Evolutionary conservation across 257 asterid genomes (phyloP).

Genomic region (Handroanthus guayacan): DNA sequence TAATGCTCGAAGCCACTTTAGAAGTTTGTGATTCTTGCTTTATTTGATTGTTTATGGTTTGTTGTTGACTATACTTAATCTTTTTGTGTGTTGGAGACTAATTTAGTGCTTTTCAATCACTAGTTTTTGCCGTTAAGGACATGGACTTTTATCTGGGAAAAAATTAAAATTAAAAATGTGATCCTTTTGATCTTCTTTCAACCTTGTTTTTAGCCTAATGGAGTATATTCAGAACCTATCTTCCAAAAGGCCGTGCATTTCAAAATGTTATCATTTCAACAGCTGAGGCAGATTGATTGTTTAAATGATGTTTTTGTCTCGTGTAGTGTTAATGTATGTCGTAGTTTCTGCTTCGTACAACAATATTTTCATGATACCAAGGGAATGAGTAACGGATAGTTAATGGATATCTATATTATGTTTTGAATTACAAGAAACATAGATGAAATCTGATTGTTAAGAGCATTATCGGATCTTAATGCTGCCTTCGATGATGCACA

Average conservation of each 20-base stretch:
- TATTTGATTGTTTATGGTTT: conserved; percentile 19
- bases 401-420: not conserved
- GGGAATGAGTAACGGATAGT: conserved; percentile 1
- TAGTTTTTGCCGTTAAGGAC: not conserved
- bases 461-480: no score
- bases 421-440: conserved; percentile 10
- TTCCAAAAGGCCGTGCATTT: not conserved
- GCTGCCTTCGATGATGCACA: not conserved
- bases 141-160: conserved; percentile 22
- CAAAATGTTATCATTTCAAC: not conserved
- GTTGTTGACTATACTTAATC: not conserved
- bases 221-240: not conserved
- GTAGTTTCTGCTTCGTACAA: not conserved
- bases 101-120: conserved; percentile 11
- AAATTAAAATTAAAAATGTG: not conserved
- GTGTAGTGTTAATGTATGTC: not conserved
- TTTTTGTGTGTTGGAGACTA: conserved; percentile 19
- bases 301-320: not conserved
- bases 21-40: not conserved
- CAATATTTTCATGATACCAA: not conserved
- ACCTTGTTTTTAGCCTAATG: not conserved
- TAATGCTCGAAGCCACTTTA: not conserved
- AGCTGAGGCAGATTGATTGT: not conserved
- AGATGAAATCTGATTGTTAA: not conserved
- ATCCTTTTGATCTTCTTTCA: not conserved